Evolutionary conservation across 257 asterid genomes (phyloP).

Genomic region (Salvia miltiorrhiza): DNA sequence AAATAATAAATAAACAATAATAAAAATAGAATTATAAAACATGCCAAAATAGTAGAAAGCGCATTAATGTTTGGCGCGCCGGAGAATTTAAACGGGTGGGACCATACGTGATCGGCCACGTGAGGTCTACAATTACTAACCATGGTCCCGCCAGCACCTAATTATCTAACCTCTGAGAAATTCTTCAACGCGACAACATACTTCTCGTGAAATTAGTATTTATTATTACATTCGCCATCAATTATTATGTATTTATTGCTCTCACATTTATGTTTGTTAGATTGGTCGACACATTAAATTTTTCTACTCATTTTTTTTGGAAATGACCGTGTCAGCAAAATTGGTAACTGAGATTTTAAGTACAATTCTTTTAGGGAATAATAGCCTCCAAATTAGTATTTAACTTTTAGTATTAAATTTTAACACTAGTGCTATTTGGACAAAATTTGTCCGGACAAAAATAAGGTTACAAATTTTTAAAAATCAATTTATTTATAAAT

Average conservation of each 20-base stretch:
- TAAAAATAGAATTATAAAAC: neutral
- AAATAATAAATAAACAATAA: neutral
- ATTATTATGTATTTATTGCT: constrained; percentile 10
- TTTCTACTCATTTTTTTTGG: neutral
- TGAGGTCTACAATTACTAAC: neutral
- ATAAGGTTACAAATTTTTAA: no score
- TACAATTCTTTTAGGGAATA: no score
- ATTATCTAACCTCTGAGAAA: constrained; percentile 26
- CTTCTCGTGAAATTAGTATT: constrained; percentile 32
- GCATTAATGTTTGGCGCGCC: constrained; percentile 30
- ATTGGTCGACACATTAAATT: neutral
- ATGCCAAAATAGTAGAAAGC: neutral
- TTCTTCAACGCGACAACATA: constrained; percentile 25
- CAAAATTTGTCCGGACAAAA: no score
- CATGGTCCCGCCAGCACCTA: constrained; percentile 28
- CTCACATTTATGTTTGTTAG: neutral
- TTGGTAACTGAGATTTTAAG: neutral
- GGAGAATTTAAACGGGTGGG: constrained; percentile 27
- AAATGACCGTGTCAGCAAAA: neutral
- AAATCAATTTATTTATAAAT: no score
- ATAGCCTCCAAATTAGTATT: no score
- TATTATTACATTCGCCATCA: constrained; percentile 15
- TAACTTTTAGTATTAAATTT: no score
- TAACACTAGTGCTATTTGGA: no score
- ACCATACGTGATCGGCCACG: constrained; percentile 14